Base-by-base conservation (phyloP, 768 basidiomycete species). In the Suillus luteus region DNA sequence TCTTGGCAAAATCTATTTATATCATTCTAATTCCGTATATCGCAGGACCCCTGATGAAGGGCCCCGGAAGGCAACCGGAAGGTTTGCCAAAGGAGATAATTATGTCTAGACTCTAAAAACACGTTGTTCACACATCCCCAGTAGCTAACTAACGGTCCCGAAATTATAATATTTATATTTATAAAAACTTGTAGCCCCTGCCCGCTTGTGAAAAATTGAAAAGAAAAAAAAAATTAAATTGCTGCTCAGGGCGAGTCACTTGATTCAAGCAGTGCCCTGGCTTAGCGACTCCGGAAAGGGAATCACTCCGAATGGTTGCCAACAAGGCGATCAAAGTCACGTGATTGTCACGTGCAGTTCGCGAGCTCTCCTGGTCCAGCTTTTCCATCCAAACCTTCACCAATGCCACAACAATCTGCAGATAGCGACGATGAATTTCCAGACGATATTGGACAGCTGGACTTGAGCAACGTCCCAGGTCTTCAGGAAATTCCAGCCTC, bases 401-500 rank as follows among this genome's bases (percentile, higher is more conserved):
- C 52, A 52, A 77, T 77, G 76, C 55, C 72, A 40, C 69, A 68
- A 61, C 52, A 27, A 17, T 9, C 9, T 52, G 51, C 35, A 1
- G 68, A 68, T 38, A 70, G 68, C 1, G 76, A 77, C n/a, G 85
- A 88, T 68, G 82, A 86, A 61, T 90, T 83, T 62, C 81, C 81
- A 0, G 87, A 88, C 68, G 81, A 83, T 27, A 84, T 87, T 63
- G 80, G 80, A 4, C 81, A 80, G 17, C 52, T 86, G 24, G 78
- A 82, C 65, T 83, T 81, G 64, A 78, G 85, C 33, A 78, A 63
- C 12, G 62, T 79, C 24, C 73, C 79, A 10, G 75, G 60, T 59
- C 72, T 78, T 35, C 70, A 74, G 61, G 48, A 43, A n/a, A 51
- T 43, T 31, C 67, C 64, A 27, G 65, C 58, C 7, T n/a, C 60